These are phyloP conservation scores for Fonsecaea pugnacius DNA, from an alignment of 2,329 filamentous ascomycete species.

Conservation along the genomic window DNA sequence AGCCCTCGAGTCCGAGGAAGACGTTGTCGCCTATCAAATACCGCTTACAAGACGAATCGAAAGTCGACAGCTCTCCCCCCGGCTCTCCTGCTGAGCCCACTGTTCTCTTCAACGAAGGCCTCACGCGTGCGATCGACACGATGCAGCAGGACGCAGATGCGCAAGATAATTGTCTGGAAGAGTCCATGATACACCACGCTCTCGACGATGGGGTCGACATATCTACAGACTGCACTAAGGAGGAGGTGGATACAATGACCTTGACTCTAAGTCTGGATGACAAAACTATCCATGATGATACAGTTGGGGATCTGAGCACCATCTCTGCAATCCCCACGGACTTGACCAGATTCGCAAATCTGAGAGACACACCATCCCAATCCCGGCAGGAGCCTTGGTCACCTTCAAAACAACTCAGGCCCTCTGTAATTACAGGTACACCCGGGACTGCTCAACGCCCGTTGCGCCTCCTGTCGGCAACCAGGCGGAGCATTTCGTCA, in stretches of 20 bases:
- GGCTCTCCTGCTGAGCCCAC: slow-evolving; percentile 38
- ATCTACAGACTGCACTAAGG: slow-evolving; percentile 27
- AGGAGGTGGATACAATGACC: slow-evolving; percentile 35
- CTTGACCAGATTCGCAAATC: slow-evolving; percentile 78
- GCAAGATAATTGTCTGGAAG: slow-evolving; percentile 38
- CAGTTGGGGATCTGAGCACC: slow-evolving; percentile 68
- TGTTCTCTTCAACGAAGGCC: slow-evolving; percentile 39
- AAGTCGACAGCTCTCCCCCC: slow-evolving; percentile 32
- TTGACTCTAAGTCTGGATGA: slow-evolving; percentile 35
- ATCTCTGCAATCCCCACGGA: slow-evolving; percentile 85
- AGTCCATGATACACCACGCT: slow-evolving; percentile 33
- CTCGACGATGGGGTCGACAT: slow-evolving; percentile 16
- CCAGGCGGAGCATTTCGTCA: slow-evolving; percentile 40
- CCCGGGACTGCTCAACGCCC: slow-evolving; percentile 51
- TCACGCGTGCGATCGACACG: slow-evolving; percentile 35
- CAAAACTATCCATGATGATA: slow-evolving; percentile 42
- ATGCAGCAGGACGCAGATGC: slow-evolving; percentile 47
- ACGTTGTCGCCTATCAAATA: slow-evolving; percentile 38
- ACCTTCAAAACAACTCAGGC: slow-evolving; percentile 48
- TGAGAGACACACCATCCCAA: slow-evolving; percentile 69
- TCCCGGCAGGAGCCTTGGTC: slow-evolving; percentile 44
- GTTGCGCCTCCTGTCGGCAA: slow-evolving; percentile 44
- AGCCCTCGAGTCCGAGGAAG: slow-evolving; percentile 35
- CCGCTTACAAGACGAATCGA: slow-evolving; percentile 33
- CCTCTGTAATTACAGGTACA: slow-evolving; percentile 47